Conservation (phyloP, 805 yeast species). For the Metschnikowia peoriensis region DNA sequence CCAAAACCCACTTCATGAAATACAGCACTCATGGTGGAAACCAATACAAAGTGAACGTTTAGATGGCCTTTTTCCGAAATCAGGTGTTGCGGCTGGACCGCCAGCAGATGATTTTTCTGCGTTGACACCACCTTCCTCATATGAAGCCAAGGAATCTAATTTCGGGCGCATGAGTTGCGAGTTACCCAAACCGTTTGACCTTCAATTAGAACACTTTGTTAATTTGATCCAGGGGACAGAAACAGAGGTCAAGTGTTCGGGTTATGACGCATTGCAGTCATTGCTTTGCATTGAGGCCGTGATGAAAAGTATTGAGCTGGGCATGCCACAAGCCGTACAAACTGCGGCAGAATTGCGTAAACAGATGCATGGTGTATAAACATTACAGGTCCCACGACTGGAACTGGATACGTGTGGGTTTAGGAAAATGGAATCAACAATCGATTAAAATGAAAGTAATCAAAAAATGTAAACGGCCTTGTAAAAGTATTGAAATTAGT, state of each 20-base stretch:
- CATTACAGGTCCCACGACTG: not conserved
- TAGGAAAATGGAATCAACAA: not conserved
- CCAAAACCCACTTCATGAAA: slow-evolving; percentile 22
- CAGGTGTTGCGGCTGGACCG: not conserved
- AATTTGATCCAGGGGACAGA: slow-evolving; percentile 28
- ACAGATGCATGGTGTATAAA: not conserved
- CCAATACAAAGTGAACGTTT: slow-evolving; percentile 26
- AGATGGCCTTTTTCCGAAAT: slow-evolving; percentile 1
- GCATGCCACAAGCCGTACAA: slow-evolving; percentile 23
- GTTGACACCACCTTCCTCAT: slow-evolving; percentile 34
- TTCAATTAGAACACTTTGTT: slow-evolving; percentile 39
- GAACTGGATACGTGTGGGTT: not conserved
- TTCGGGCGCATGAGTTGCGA: slow-evolving; percentile 4
- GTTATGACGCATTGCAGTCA: slow-evolving; percentile 34
- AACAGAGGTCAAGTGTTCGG: slow-evolving; percentile 30
- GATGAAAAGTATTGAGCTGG: slow-evolving; percentile 29
- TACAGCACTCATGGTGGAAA: slow-evolving; percentile 27
- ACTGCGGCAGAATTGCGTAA: slow-evolving; percentile 5
- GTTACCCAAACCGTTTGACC: slow-evolving; percentile 34
- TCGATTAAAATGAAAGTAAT: too few species aligned
- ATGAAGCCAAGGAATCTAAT: slow-evolving; percentile 20
- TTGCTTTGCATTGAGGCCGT: slow-evolving; percentile 38
- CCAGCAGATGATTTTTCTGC: slow-evolving; percentile 10
- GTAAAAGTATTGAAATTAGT: too few species aligned
- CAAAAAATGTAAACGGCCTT: too few species aligned